A percentile compares a stretch with the other conserved stretches of the same genome.
These are phyloP conservation scores for Rhodosporidiobolus odoratus DNA, from an alignment of 768 basidiomycete species.

Conservation along the genomic window DNA sequence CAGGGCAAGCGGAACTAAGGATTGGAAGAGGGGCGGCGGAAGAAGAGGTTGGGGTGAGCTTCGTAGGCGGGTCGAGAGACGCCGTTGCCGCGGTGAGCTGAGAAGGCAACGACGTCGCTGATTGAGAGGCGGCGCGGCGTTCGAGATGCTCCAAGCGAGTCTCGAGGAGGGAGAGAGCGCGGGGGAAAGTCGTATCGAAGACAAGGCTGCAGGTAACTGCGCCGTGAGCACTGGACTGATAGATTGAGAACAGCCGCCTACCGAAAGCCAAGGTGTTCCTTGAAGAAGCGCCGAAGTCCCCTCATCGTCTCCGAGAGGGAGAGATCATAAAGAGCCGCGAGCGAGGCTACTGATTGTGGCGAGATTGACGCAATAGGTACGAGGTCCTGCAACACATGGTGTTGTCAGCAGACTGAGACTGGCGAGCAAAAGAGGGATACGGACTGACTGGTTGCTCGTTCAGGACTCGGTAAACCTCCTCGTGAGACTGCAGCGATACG, in stretches of 20 bases:
- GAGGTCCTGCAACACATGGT: slow-evolving; percentile 44
- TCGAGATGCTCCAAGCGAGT: slow-evolving; percentile 76
- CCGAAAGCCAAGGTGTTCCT: slow-evolving; percentile 37
- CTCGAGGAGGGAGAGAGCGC: slow-evolving; percentile 76
- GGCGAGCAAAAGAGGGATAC: neutral
- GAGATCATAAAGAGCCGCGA: slow-evolving; percentile 55
- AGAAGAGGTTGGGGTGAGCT: slow-evolving; percentile 21
- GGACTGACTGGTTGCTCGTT: slow-evolving; percentile 53
- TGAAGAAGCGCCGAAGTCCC: slow-evolving; percentile 47
- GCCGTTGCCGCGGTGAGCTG: slow-evolving; percentile 10
- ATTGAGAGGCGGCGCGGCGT: slow-evolving; percentile 50
- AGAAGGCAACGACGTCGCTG: slow-evolving; percentile 3
- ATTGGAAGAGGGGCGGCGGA: slow-evolving; percentile 61
- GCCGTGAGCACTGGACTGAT: neutral
- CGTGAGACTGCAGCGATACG: slow-evolving; percentile 90
- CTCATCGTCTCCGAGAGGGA: slow-evolving; percentile 58
- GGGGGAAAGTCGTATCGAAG: slow-evolving; percentile 90
- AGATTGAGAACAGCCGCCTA: neutral
- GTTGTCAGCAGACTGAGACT: neutral
- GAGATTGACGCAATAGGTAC: slow-evolving; percentile 80
- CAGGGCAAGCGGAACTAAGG: slow-evolving; percentile 92
- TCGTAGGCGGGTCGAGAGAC: slow-evolving; percentile 13
- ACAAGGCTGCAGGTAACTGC: slow-evolving; percentile 54
- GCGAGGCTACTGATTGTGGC: slow-evolving; percentile 76
- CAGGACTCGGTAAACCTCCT: slow-evolving; percentile 79